Evolutionary conservation across 305 asterid species (phyloP).

Genomic region (Salvia sclarea): DNA sequence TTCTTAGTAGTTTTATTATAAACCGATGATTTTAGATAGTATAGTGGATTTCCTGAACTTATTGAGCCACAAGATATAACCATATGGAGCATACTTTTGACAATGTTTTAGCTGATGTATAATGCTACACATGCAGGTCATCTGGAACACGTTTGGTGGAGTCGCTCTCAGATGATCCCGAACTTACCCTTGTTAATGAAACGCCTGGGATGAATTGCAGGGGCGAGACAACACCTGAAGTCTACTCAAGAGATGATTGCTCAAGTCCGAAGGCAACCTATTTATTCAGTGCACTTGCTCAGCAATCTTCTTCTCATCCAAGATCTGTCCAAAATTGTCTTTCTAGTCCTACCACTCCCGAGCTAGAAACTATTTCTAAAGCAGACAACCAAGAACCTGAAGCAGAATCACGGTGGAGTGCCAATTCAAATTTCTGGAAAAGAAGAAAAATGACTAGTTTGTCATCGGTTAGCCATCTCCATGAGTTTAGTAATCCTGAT

Average conservation of each 20-base stretch:
- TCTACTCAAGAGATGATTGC: conserved; percentile 41
- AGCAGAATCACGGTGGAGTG: conserved; percentile 70
- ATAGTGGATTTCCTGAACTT: neutral
- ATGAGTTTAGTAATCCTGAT: conserved; percentile 46
- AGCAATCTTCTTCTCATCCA: conserved; percentile 44
- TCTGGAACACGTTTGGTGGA: conserved; percentile 40
- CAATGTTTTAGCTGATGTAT: conserved; percentile 12
- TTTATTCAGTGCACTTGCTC: conserved; percentile 36
- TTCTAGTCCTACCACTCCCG: conserved; percentile 55
- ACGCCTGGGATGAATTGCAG: conserved; percentile 50
- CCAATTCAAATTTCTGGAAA: conserved; percentile 60
- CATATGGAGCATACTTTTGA: conserved; percentile 11
- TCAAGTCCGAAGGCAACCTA: conserved; percentile 43
- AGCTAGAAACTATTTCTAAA: conserved; percentile 41
- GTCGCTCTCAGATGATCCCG: conserved; percentile 46
- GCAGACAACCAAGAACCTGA: conserved; percentile 41
- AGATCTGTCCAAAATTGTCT: conserved; percentile 36
- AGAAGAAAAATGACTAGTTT: conserved; percentile 57
- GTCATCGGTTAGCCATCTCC: conserved; percentile 43
- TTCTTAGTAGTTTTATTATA: neutral
- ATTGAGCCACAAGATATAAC: conserved; percentile 11
- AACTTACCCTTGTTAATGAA: conserved; percentile 63
- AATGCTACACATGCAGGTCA: conserved; percentile 47
- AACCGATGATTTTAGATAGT: neutral
- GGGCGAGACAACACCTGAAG: conserved; percentile 40